These are phyloP conservation scores for Colletotrichum cuscutae DNA, from an alignment of 2,329 filamentous ascomycete species.

Conservation along the genomic window DNA sequence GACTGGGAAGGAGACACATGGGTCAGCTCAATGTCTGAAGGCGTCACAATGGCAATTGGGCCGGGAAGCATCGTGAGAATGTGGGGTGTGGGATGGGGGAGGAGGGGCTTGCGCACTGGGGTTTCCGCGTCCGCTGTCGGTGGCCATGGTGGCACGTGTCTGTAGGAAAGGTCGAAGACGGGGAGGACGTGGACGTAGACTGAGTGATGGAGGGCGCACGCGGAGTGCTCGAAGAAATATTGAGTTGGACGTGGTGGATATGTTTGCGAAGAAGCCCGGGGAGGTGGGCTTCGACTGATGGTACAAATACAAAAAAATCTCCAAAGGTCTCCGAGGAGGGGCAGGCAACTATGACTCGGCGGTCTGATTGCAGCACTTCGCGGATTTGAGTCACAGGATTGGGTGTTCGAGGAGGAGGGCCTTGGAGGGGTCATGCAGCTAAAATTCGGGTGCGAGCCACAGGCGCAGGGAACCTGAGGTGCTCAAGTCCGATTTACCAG, in stretches of 20 bases:
- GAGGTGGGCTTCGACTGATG: constrained; percentile 44
- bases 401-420: constrained; percentile 21
- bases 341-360: constrained; percentile 35
- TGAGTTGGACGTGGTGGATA: constrained; percentile 60
- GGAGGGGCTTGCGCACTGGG: constrained; percentile 48
- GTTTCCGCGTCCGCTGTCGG: constrained; percentile 63
- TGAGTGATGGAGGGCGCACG: constrained; percentile 63
- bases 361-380: constrained; percentile 31
- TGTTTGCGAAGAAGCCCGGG: constrained; percentile 49
- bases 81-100: constrained; percentile 12
- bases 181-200: constrained; percentile 48
- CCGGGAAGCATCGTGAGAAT: constrained; percentile 22
- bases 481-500: neutral
- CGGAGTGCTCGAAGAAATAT: constrained; percentile 63
- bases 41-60: constrained; percentile 9
- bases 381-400: constrained; percentile 34
- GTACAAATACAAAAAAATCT: constrained; percentile 32
- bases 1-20: constrained; percentile 42
- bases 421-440: constrained; percentile 28
- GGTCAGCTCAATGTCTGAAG: constrained; percentile 24
- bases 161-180: constrained; percentile 43
- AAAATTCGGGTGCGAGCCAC: constrained; percentile 31
- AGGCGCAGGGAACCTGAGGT: neutral
- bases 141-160: constrained; percentile 66
- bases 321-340: constrained; percentile 33